Evolutionary conservation across 2,329 filamentous ascomycete species (phyloP).

Genomic region (Nannizzia gypsea): DNA sequence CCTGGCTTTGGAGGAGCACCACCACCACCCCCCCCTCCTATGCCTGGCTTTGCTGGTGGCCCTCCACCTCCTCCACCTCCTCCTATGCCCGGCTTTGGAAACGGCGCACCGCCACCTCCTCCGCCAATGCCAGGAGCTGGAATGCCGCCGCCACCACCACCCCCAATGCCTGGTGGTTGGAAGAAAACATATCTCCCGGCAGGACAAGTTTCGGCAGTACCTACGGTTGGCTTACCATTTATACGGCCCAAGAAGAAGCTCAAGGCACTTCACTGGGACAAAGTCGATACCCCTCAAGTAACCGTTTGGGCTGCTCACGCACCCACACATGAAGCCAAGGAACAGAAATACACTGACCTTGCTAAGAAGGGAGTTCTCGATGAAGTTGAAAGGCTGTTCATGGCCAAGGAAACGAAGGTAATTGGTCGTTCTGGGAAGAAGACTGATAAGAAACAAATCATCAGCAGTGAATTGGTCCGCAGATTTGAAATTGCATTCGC

Average conservation of each 20-base stretch:
- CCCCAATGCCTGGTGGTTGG: slow-evolving; percentile 35
- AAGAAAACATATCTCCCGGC: slow-evolving; percentile 63
- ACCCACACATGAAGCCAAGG: slow-evolving; percentile 74
- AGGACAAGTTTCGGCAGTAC: slow-evolving; percentile 42
- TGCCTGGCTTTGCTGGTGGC: slow-evolving; percentile 32
- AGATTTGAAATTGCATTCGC: slow-evolving; percentile 86
- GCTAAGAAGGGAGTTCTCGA: slow-evolving; percentile 91
- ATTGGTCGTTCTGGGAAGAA: slow-evolving; percentile 59
- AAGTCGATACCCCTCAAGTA: slow-evolving; percentile 81
- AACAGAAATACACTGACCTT: slow-evolving; percentile 91
- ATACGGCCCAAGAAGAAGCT: slow-evolving; percentile 97
- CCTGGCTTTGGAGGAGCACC: slow-evolving; percentile 34
- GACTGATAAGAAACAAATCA: slow-evolving; percentile 95
- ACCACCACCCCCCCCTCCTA: slow-evolving; percentile 26
- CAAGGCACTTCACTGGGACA: slow-evolving; percentile 98
- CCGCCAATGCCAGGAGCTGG: slow-evolving; percentile 27
- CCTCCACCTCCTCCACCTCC: slow-evolving; percentile 41
- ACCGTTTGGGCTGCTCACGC: slow-evolving; percentile 87
- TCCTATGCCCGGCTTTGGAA: slow-evolving; percentile 34
- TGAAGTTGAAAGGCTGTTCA: slow-evolving; percentile 93
- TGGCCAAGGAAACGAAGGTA: slow-evolving; percentile 91
- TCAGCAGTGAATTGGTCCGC: slow-evolving; percentile 79
- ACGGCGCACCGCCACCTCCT: slow-evolving; percentile 31
- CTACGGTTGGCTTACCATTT: slow-evolving; percentile 60
- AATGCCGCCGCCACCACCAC: slow-evolving; percentile 36